Evolutionary conservation across 2,329 filamentous ascomycete species (phyloP).

Genomic region (Aspergillus sp.): DNA sequence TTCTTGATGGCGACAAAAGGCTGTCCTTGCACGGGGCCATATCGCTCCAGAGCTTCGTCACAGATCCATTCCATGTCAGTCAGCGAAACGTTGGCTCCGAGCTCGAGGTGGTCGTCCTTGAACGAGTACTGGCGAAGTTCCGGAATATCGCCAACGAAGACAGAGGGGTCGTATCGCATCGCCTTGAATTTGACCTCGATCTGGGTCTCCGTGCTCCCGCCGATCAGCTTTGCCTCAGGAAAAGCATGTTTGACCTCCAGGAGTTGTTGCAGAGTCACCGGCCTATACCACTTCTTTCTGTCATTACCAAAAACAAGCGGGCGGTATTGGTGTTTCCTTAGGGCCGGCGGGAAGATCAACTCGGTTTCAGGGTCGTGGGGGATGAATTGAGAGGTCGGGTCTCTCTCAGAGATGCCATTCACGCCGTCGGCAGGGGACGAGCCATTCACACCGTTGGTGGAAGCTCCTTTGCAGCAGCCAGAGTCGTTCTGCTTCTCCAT

Average conservation of each 20-base stretch:
- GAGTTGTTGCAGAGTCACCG: slow-evolving; percentile 75
- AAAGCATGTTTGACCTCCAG: slow-evolving; percentile 82
- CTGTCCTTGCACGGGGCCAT: slow-evolving; percentile 61
- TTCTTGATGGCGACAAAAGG: slow-evolving; percentile 87
- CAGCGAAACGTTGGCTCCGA: slow-evolving; percentile 85
- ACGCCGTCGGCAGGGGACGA: slow-evolving; percentile 38
- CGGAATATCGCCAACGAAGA: slow-evolving; percentile 86
- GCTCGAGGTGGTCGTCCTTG: slow-evolving; percentile 71
- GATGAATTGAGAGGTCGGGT: slow-evolving; percentile 84
- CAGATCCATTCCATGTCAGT: slow-evolving; percentile 86
- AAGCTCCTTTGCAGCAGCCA: slow-evolving; percentile 64
- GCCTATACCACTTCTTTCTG: slow-evolving; percentile 85
- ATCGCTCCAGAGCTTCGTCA: slow-evolving; percentile 66
- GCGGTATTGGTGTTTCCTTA: slow-evolving; percentile 73
- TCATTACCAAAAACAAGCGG: slow-evolving; percentile 89
- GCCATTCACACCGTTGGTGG: too few species aligned
- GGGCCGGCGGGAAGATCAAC: slow-evolving; percentile 80
- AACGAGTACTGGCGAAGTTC: slow-evolving; percentile 77
- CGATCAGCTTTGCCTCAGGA: slow-evolving; percentile 85
- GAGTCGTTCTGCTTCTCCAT: slow-evolving; percentile 55
- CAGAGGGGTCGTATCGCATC: slow-evolving; percentile 77
- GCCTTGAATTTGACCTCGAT: slow-evolving; percentile 99
- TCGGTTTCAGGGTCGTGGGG: slow-evolving; percentile 90
- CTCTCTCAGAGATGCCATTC: slow-evolving; percentile 41
- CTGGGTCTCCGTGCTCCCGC: slow-evolving; percentile 92